phyloP scores from a whole-genome alignment of 129 eudicot genomes.

The Sambucus nigra region DNA sequence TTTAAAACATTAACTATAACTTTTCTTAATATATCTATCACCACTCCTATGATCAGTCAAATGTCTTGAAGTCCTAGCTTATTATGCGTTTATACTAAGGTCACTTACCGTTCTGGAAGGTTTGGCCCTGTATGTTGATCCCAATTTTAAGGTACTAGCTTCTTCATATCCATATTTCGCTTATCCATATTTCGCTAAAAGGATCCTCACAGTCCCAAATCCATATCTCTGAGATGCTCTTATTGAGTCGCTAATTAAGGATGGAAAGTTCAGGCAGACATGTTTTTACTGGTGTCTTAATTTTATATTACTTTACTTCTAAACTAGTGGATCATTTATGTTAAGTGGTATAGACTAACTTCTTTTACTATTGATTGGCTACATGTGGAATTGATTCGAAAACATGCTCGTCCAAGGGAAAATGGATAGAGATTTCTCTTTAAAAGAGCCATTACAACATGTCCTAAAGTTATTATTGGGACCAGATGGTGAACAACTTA shows the following conservation, averaged over 20 bases:
- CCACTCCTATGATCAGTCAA: no score
- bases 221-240: constrained; percentile 96
- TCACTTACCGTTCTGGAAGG: no score
- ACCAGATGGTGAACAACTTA: constrained; percentile 79
- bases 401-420: constrained; percentile 87
- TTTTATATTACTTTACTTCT: neutral
- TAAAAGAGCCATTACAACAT: constrained; percentile 93
- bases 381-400: no score
- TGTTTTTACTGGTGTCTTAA: neutral
- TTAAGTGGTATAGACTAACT: constrained; percentile 98
- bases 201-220: no score
- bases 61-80: constrained; percentile 65
- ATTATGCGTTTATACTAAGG: constrained; percentile 83
- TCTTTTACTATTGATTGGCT: no score
- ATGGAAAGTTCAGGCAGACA: constrained; percentile 75
- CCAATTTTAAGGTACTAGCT: no score
- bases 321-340: constrained; percentile 3
- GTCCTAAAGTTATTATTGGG: constrained; percentile 79
- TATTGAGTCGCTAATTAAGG: constrained; percentile 88
- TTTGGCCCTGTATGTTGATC: no score
- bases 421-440: constrained; percentile 73
- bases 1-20: no score
- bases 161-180: no score
- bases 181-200: no score
- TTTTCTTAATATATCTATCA: no score